Conservation (phyloP, 768 basidiomycete genomes). For the Galerina sulciceps region DNA sequence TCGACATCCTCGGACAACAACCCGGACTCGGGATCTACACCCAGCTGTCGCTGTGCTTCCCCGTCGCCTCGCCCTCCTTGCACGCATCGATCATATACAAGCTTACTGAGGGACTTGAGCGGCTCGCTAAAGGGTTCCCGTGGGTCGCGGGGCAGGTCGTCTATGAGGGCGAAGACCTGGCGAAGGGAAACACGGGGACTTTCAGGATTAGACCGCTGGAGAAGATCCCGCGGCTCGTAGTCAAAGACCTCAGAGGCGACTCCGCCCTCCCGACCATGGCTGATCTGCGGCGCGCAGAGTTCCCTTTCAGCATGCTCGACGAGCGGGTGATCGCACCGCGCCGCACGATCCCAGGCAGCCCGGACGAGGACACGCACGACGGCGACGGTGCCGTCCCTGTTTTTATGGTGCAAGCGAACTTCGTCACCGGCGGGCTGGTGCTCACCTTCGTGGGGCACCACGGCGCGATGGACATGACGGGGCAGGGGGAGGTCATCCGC, state of each 20-base stretch:
- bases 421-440: slow-evolving; percentile 26
- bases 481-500: slow-evolving; percentile 26
- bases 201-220: slow-evolving; percentile 21
- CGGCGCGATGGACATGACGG: slow-evolving; percentile 30
- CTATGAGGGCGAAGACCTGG: slow-evolving; percentile 14
- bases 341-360: slow-evolving; percentile 18
- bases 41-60: slow-evolving; percentile 26
- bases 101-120: slow-evolving; percentile 26
- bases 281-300: slow-evolving; percentile 21
- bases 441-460: slow-evolving; percentile 30
- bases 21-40: slow-evolving; percentile 26
- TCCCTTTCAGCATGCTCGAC: slow-evolving; percentile 29
- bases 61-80: slow-evolving; percentile 10
- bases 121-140: slow-evolving; percentile 24
- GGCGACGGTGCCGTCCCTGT: too few relatives aligned
- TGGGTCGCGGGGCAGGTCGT: slow-evolving; percentile 32
- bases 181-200: slow-evolving; percentile 16
- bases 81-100: slow-evolving; percentile 14
- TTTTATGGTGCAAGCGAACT: slow-evolving; percentile 29
- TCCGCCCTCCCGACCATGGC: slow-evolving; percentile 23
- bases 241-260: slow-evolving; percentile 26
- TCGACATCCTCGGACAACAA: slow-evolving; percentile 19
- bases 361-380: slow-evolving; percentile 15
- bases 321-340: slow-evolving; percentile 27
- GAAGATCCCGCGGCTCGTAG: slow-evolving; percentile 20